Evolutionary conservation across 78 protist genomes (phyloP).

Genomic region (Isochrysis galbana): DNA sequence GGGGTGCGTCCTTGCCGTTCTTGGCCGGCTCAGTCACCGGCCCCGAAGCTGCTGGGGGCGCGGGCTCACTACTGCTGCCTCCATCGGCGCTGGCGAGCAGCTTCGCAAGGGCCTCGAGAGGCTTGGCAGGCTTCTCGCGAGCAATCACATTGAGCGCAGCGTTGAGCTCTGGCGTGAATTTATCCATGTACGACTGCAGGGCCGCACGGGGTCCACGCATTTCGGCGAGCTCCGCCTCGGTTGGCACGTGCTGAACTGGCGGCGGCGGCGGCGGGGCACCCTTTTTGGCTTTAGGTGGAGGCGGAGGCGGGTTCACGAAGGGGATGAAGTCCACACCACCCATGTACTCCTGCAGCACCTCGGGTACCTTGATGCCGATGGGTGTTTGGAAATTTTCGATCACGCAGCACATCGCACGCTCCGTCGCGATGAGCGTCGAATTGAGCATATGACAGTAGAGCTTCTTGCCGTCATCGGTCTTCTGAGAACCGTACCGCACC

Average conservation of each 20-base stretch:
- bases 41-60: too few species aligned
- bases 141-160: background rate
- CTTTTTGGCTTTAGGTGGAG: background rate
- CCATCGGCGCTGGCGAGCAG: background rate
- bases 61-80: too few species aligned
- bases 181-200: background rate
- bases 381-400: conserved; percentile 97
- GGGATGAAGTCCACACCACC: background rate
- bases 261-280: background rate
- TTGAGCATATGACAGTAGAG: conserved; percentile 61
- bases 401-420: conserved; percentile 96
- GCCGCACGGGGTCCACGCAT: background rate
- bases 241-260: background rate
- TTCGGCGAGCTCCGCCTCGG: background rate
- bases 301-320: background rate
- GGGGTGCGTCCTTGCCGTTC: too few species aligned
- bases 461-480: conserved; percentile 13
- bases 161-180: background rate
- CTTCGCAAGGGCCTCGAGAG: background rate
- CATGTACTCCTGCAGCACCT: background rate
- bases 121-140: background rate
- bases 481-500: conserved; percentile 75
- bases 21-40: too few species aligned
- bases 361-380: conserved; percentile 13
- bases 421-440: conserved; percentile 95